Evolutionary conservation across 1,284 basidiomycete species (phyloP), one percentile per base, ranked within the genome.

Genomic region (Cryptococcus depauperatus): DNA sequence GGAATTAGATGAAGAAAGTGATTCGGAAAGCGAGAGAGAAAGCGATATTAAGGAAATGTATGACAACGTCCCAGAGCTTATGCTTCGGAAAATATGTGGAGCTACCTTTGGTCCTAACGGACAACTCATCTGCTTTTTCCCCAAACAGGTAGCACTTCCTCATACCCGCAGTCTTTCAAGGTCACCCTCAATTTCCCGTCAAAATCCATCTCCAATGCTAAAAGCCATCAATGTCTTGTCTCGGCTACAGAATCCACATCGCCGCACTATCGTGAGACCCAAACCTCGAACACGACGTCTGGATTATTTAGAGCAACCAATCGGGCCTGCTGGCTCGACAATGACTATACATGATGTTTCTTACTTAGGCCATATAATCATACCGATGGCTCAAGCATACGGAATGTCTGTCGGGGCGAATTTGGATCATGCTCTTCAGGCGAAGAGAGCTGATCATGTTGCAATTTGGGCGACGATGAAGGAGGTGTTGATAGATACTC

Each of bases 101-200:
- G 69, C 69, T 0, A 62, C 81, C 1, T 93, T 92, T 70, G 84
- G 88, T 0, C 84, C 85, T 0, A 86, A 87, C 55, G 89, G 87
- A 38, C 81, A 89, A 70, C 73, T 92, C 1, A 79, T 91, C 0
- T 86, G 82, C 60, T 90, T 92, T 71, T 90, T 85, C 71, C 79
- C 84, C 32, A 81, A 68, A 50, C 61, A 63, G 48, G 62, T 66
- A 2, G 51, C 62, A 5, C 53, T 66, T 5, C 59, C 67, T 13
- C 59, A 60, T 16, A 51, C 58, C 1, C 51, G 58, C 5, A 56
- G 61, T 7, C 37, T 57, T 4, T 69, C 70, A 0, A 47, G 65
- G n/a, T 67, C 66, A 3, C 67, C 62, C 2, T 66, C 64, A 4
- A 47, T 57, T 28, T 44, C 47, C 28, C 48, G 55, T 19, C 57